Conservation (phyloP, 2,329 filamentous ascomycete genomes). For the Cytospora piceicola region DNA sequence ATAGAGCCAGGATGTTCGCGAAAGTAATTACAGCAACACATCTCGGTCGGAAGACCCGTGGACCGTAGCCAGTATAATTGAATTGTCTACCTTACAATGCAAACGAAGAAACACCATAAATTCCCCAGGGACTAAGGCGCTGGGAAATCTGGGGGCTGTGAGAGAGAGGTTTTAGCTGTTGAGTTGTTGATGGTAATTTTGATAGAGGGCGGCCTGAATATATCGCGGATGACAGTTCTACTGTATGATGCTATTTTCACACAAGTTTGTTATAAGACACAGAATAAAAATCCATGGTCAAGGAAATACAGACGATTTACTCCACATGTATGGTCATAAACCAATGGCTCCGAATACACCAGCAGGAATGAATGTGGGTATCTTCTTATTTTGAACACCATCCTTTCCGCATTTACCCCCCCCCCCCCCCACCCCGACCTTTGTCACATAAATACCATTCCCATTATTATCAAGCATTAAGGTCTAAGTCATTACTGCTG, state of each 20-base stretch:
- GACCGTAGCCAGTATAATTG: too few relatives aligned
- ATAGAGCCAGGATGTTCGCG: too few relatives aligned
- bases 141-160: too few relatives aligned
- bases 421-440: neutral
- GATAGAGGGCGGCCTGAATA: too few relatives aligned
- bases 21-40: too few relatives aligned
- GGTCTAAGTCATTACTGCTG: neutral
- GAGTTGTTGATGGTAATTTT: too few relatives aligned
- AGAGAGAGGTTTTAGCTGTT: too few relatives aligned
- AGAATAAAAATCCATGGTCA: neutral
- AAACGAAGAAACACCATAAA: too few relatives aligned
- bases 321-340: neutral
- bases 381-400: slow-evolving; percentile 11
- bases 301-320: neutral
- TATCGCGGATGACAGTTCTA: too few relatives aligned
- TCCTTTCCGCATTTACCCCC: neutral
- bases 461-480: slow-evolving; percentile 26
- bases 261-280: neutral
- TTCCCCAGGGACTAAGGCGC: too few relatives aligned
- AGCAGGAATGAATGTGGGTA: slow-evolving; percentile 19
- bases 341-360: neutral
- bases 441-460: neutral
- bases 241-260: neutral
- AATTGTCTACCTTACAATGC: too few relatives aligned
- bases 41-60: too few relatives aligned